A percentile compares a stretch with the other conserved stretches of the same genome.
Conservation (phyloP, 2,329 filamentous ascomycete genomes). For the Pseudopyrenochaeta lycopersici region DNA sequence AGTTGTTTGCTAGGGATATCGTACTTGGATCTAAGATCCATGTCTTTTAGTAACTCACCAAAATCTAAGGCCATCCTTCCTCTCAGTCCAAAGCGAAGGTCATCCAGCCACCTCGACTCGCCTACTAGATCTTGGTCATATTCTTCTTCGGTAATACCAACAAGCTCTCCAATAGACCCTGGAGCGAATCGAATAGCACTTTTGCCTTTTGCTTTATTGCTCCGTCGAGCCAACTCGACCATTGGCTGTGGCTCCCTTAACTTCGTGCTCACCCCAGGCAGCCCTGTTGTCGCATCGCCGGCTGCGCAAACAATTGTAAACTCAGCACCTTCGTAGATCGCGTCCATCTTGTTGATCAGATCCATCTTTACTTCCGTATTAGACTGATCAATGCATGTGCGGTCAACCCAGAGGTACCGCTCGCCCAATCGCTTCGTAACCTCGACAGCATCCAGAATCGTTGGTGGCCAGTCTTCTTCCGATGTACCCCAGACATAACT, state of each 20-base stretch:
- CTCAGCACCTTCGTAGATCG: slow-evolving; percentile 19
- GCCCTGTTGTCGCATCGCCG: slow-evolving; percentile 5
- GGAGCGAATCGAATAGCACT: neutral
- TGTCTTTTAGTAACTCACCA: neutral
- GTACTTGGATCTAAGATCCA: neutral
- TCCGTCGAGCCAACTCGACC: neutral
- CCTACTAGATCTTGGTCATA: neutral
- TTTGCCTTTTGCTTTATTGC: slow-evolving; percentile 2
- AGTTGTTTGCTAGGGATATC: neutral
- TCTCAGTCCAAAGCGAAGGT: slow-evolving; percentile 1
- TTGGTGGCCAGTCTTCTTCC: slow-evolving; percentile 11
- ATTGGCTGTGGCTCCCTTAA: neutral
- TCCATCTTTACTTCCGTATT: slow-evolving; percentile 6
- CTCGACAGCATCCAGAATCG: slow-evolving; percentile 19
- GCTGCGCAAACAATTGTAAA: slow-evolving; percentile 23
- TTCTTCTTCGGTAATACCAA: slow-evolving; percentile 3
- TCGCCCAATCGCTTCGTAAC: slow-evolving; percentile 12
- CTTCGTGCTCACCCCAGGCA: slow-evolving; percentile 1
- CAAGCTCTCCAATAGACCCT: neutral
- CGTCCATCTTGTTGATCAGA: slow-evolving; percentile 19
- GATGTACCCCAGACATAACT: slow-evolving; percentile 8
- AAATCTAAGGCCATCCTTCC: slow-evolving; percentile 1
- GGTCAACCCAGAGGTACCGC: slow-evolving; percentile 18
- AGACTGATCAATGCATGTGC: slow-evolving; percentile 21
- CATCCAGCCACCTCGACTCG: slow-evolving; percentile 1